Evolutionary conservation across 805 yeast genomes (phyloP), one percentile per base, ranked within the genome.

Genomic region (Saturnispora dispora): DNA sequence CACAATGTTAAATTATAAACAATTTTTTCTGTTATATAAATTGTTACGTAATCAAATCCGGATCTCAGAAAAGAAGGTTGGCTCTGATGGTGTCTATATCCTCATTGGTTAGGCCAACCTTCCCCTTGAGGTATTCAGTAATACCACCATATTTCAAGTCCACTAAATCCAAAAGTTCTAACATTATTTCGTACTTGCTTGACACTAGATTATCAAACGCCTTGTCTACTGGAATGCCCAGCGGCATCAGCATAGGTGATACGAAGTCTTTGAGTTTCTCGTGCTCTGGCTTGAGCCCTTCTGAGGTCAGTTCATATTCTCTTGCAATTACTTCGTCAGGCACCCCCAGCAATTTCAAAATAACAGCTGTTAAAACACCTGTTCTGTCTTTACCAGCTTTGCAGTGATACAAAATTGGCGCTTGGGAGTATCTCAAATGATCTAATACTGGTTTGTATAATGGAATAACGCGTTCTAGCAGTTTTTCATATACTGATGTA

Each of bases 341-440:
- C 3, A 87, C 86, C 0, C 86, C 90, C 5, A 77, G 67, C 8
- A 85, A 62, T 18, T 79, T 67, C 44, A 87, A 70, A 5, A 87
- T 69, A 54, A 88, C 63, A 81, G 88, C 85, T 2, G 82, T 76
- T 56, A 85, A 62, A 13, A 86, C 72, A 0, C 95, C 96, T 0
- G 96, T 87, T 43, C 95, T 75, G 63, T 88, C 96, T 63, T 87
- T 88, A 2, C 96, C 96, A 1, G 91, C 91, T 4, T 90, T 79
- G 66, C 95, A 88, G 62, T 86, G 91, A 64, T 82, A 78, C 9
- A 83, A 65, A 52, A 88, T 67, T 2, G 78, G 75, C n/a, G 68
- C 64, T 3, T 79, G 75, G 40, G 71, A 63, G 52, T 83, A 87
- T 45, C 81, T 70, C 45, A 88, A 68, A 59, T 71, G 78, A 45